Conservation (phyloP, 257 asterid genomes). For the Petunia secreta region DNA sequence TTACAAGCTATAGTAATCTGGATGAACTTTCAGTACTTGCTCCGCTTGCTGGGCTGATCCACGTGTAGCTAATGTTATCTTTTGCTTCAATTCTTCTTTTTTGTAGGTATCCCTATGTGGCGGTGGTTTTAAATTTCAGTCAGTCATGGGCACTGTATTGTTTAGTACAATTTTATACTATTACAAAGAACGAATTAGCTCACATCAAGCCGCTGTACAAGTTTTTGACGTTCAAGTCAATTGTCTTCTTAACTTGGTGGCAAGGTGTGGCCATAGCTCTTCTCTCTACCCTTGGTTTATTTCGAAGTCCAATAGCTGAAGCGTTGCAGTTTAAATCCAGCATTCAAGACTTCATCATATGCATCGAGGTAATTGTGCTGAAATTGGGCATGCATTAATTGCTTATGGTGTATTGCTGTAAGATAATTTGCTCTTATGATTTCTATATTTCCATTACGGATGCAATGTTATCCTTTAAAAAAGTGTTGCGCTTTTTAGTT, state of each 20-base stretch:
- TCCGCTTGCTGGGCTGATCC: background rate
- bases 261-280: conserved; percentile 97
- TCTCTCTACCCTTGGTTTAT: conserved; percentile 71
- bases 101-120: conserved; percentile 91
- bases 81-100: conserved; percentile 21
- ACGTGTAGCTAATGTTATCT: background rate
- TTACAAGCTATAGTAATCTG: conserved; percentile 20
- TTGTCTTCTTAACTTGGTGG: conserved; percentile 99
- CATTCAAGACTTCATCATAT: conserved; percentile 91
- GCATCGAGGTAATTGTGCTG: conserved; percentile 86
- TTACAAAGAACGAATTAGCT: conserved; percentile 85
- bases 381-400: conserved; percentile 23
- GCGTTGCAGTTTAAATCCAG: conserved; percentile 84
- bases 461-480: background rate
- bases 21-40: conserved; percentile 17
- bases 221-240: conserved; percentile 94
- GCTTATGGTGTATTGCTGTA: background rate
- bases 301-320: conserved; percentile 86
- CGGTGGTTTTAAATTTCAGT: conserved; percentile 94
- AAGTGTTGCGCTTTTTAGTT: background rate
- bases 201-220: conserved; percentile 93
- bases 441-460: background rate
- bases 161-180: conserved; percentile 86
- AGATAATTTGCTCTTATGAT: background rate
- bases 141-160: conserved; percentile 99